phyloP scores from a whole-genome alignment of 768 basidiomycete genomes.

The Rhizopogon sp. region DNA sequence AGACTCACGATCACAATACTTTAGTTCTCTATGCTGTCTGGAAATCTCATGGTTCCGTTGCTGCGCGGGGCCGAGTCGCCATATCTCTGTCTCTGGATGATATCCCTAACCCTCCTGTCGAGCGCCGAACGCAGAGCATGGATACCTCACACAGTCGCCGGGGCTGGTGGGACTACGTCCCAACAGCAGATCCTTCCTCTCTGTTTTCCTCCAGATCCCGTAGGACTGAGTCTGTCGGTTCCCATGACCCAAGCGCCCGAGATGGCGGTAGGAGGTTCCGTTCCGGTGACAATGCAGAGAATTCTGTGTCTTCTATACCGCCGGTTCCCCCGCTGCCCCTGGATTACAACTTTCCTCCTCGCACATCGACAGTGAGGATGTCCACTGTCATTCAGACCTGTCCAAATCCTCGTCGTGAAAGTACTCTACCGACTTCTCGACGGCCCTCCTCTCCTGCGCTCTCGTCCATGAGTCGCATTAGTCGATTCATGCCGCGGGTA shows the following conservation, averaged over 20 bases:
- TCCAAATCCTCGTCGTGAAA: slow-evolving; percentile 8
- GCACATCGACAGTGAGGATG: slow-evolving; percentile 11
- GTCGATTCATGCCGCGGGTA: slow-evolving; percentile 47
- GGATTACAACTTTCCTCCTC: slow-evolving; percentile 2
- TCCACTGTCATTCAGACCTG: slow-evolving; percentile 6
- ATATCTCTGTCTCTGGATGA: slow-evolving; percentile 43
- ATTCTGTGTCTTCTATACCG: neutral
- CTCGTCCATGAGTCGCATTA: slow-evolving; percentile 37
- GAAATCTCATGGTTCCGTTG: slow-evolving; percentile 45
- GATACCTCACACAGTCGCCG: slow-evolving; percentile 20
- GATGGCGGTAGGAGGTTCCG: neutral
- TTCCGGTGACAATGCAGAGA: neutral
- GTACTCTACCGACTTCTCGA: slow-evolving; percentile 9
- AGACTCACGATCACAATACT: slow-evolving; percentile 5
- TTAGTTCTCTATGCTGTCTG: slow-evolving; percentile 53
- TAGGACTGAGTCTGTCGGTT: neutral
- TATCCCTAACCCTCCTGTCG: slow-evolving; percentile 16
- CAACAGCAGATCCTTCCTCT: slow-evolving; percentile 16
- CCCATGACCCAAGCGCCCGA: slow-evolving; percentile 4
- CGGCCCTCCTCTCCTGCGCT: slow-evolving; percentile 18
- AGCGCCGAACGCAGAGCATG: slow-evolving; percentile 1
- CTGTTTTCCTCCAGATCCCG: neutral
- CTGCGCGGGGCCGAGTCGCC: slow-evolving; percentile 52
- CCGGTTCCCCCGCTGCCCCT: slow-evolving; percentile 6
- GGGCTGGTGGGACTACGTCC: slow-evolving; percentile 56